Base-by-base conservation (phyloP, 2,329 filamentous ascomycete genomes). In the Trichoderma simmonsii region DNA sequence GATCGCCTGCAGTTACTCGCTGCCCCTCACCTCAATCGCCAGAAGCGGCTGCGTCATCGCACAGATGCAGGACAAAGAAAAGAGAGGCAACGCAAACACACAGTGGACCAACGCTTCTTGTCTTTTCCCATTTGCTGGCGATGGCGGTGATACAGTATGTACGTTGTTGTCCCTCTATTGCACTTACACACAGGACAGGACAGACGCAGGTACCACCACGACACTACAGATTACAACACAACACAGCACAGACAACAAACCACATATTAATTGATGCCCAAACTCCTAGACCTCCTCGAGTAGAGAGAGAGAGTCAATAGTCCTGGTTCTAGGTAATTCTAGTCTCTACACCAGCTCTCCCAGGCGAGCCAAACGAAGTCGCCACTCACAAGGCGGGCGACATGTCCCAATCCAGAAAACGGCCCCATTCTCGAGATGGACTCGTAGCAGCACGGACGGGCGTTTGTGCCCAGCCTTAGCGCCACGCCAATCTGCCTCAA, bases 31-130 rank as follows among this genome's bases (percentile, higher is more conserved):
- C 32, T 39, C 36, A 39, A 18, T 39, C 39, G 39, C 39, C 12
- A 7, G n/a, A n/a, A 28, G 21, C 32, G 57, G 57, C 57, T 67
- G 65, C 65, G 65, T 59, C 65, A 59, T 68, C 34, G 54, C 65
- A 57, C 65, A 68, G 54, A 64, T n/a, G 36, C 21, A 48, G 12
- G 61, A 30, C 18, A n/a, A 54, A 54, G 48, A 54, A 15, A 15
- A 39, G 39, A 39, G 39, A 43, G 15, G 39, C 39, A 43, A 43
- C 43, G 21, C 48, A 54, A 54, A 54, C 48, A 54, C 8, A 54
- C 11, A 14, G 11, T 21, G n/a, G 21, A 3, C 48, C 48, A 54
- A 54, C 48, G n/a, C 9, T 12, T 30, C 15, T 9, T 21, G 43
- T 51, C 43, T 12, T 6, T 51, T 21, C n/a, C 4, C 15, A n/a